These are phyloP conservation scores for Stenogyne calaminthoides DNA, from an alignment of 305 asterid species.

Conservation along the genomic window DNA sequence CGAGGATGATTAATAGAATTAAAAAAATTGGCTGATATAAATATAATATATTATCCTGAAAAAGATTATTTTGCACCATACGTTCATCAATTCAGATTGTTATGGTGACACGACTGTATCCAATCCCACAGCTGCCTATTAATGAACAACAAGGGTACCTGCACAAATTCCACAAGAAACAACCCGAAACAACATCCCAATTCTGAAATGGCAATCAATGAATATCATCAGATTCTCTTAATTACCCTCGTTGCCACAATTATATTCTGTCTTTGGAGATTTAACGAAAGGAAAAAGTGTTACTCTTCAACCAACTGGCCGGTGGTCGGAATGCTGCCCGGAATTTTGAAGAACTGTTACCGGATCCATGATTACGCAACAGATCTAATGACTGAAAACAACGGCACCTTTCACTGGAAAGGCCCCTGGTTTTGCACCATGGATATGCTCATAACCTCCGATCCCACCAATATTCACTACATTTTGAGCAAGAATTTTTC, in stretches of 20 bases:
- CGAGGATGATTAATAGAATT: too few species aligned
- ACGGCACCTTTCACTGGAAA: conserved; percentile 40
- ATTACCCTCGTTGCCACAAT: neutral
- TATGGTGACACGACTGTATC: neutral
- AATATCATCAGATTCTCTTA: conserved; percentile 15
- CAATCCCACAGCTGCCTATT: too few species aligned
- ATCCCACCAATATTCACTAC: conserved; percentile 50
- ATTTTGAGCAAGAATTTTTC: conserved; percentile 47
- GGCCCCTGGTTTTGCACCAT: conserved; percentile 47
- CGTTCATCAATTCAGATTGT: too few species aligned
- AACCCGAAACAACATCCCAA: neutral
- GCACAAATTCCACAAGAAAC: neutral
- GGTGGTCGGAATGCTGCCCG: conserved; percentile 51
- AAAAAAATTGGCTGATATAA: too few species aligned
- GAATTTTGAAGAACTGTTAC: conserved; percentile 32
- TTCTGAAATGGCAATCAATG: neutral
- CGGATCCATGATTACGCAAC: conserved; percentile 48
- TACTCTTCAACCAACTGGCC: conserved; percentile 48
- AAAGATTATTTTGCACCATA: too few species aligned
- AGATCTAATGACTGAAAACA: conserved; percentile 14
- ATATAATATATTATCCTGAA: too few species aligned
- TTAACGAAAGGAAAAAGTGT: neutral
- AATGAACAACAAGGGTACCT: neutral
- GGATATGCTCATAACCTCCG: conserved; percentile 46
- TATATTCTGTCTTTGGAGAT: neutral